Conservation (phyloP, 1,284 basidiomycete species). For the Leccinum pseudoinsigne region DNA sequence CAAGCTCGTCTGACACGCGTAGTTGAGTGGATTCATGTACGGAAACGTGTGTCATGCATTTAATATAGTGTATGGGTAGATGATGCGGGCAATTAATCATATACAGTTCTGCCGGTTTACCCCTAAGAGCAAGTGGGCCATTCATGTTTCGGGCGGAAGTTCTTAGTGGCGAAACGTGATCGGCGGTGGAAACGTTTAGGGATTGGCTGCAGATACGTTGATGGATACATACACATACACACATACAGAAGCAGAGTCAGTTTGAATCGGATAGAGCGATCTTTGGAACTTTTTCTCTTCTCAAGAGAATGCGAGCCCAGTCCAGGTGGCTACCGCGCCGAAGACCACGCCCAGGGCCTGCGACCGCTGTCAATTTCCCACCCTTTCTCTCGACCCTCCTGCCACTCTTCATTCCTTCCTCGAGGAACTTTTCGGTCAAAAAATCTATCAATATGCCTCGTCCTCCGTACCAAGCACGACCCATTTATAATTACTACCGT, state of each 20-base stretch:
- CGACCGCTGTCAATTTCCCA: slow-evolving; percentile 24
- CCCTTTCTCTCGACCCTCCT: slow-evolving; percentile 18
- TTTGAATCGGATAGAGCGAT: background rate
- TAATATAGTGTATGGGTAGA: slow-evolving; percentile 1
- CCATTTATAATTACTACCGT: too few species aligned
- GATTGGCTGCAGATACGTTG: slow-evolving; percentile 1
- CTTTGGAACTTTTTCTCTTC: background rate
- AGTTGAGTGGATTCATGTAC: background rate
- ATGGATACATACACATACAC: background rate
- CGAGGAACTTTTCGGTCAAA: slow-evolving; percentile 28
- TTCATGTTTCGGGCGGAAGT: background rate
- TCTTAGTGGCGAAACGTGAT: slow-evolving; percentile 8
- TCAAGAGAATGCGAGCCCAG: slow-evolving; percentile 37
- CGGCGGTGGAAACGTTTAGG: slow-evolving; percentile 1
- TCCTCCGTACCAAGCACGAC: too few species aligned
- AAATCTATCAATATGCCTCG: too few species aligned
- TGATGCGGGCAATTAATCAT: background rate
- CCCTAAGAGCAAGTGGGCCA: background rate
- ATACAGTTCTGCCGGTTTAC: background rate
- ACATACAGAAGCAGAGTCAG: background rate
- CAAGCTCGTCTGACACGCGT: background rate
- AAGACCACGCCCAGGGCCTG: slow-evolving; percentile 31
- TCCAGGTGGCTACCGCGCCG: slow-evolving; percentile 39
- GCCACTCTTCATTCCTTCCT: slow-evolving; percentile 34
- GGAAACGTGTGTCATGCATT: slow-evolving; percentile 4